phyloP scores from a whole-genome alignment of 768 basidiomycete genomes.

The Tulasnella sp. region DNA sequence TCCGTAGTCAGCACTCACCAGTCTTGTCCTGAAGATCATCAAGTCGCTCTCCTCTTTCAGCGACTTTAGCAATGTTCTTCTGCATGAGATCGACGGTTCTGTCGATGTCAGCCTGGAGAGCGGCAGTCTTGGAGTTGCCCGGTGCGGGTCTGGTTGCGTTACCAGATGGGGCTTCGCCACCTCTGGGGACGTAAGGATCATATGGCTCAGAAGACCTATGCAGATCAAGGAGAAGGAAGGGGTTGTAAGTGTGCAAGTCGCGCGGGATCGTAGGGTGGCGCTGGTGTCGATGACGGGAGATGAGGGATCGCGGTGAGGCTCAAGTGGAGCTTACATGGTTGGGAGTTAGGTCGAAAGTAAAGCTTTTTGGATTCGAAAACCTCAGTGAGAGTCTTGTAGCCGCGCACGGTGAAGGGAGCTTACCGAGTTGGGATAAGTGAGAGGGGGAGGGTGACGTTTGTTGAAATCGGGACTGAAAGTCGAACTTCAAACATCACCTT shows the following conservation, averaged over 20 bases:
- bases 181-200: slow-evolving; percentile 95
- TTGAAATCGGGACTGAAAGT: background rate
- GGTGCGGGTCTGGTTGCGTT: slow-evolving; percentile 51
- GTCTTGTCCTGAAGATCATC: slow-evolving; percentile 98
- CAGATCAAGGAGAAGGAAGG: background rate
- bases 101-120: slow-evolving; percentile 92
- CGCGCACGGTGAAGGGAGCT: background rate
- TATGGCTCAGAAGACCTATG: slow-evolving; percentile 76
- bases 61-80: slow-evolving; percentile 95
- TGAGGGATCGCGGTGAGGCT: background rate
- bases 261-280: background rate
- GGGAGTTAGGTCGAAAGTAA: background rate
- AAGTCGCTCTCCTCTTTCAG: slow-evolving; percentile 91
- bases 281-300: background rate
- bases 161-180: slow-evolving; percentile 63
- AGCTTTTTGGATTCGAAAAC: background rate
- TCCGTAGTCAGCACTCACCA: slow-evolving; percentile 57
- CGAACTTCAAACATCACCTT: slow-evolving; percentile 17
- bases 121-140: slow-evolving; percentile 74
- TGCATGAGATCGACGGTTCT: slow-evolving; percentile 97
- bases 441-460: background rate
- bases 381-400: background rate
- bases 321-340: slow-evolving; percentile 1
- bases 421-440: slow-evolving; percentile 4
- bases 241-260: background rate